phyloP scores from a whole-genome alignment of 306 rosid genomes.

The Prunus kanzakura region DNA sequence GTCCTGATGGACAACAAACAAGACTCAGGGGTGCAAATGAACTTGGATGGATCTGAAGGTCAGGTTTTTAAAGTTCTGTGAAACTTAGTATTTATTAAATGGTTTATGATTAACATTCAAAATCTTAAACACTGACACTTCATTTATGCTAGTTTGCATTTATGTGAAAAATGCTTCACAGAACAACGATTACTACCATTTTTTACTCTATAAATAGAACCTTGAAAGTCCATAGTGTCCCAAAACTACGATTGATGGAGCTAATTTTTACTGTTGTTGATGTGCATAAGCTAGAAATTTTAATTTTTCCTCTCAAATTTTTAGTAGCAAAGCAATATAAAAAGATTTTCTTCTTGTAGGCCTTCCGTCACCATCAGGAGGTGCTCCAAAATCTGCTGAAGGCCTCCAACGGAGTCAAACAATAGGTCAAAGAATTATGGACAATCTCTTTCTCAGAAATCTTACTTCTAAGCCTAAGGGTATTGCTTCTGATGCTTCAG shows the following conservation, averaged over 20 bases:
- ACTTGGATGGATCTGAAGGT: conserved; percentile 82
- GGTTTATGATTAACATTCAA: conserved; percentile 19
- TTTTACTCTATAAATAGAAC: neutral
- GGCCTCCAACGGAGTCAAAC: conserved; percentile 77
- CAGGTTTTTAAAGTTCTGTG: conserved; percentile 16
- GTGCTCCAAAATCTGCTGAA: conserved; percentile 56
- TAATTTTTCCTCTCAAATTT: neutral
- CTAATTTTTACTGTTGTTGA: neutral
- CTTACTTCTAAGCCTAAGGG: conserved; percentile 73
- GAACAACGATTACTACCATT: neutral
- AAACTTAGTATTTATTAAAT: conserved; percentile 16
- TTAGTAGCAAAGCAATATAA: conserved; percentile 6
- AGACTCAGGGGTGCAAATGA: conserved; percentile 42
- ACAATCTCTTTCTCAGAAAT: conserved; percentile 85
- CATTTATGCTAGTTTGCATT: conserved; percentile 10
- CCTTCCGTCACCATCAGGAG: conserved; percentile 77
- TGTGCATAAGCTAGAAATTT: neutral
- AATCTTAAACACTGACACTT: conserved; percentile 1
- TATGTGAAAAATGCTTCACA: neutral
- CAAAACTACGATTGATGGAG: neutral
- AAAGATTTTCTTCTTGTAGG: conserved; percentile 47
- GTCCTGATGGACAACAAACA: conserved; percentile 12
- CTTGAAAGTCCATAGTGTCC: neutral
- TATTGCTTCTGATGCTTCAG: conserved; percentile 59
- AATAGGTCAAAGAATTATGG: conserved; percentile 95